phyloP scores from a whole-genome alignment of 306 rosid genomes.

The Crotalaria pallida region DNA sequence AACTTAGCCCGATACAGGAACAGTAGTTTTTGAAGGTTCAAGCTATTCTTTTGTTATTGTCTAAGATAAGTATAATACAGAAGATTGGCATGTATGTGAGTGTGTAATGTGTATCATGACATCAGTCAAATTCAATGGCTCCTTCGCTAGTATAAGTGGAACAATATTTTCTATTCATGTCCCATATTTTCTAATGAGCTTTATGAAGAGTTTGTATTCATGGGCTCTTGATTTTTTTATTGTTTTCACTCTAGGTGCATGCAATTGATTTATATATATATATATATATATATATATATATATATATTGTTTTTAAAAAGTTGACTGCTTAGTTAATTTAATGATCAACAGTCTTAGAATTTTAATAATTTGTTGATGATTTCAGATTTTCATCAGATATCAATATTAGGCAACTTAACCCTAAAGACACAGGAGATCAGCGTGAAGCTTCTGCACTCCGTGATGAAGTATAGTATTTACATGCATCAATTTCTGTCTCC shows the following conservation, averaged over 20 bases:
- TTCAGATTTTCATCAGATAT: constrained; percentile 69
- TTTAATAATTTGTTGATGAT: constrained; percentile 2
- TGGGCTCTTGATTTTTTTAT: not conserved
- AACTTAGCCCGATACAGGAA: too few relatives aligned
- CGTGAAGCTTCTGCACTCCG: constrained; percentile 95
- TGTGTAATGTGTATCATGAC: not conserved
- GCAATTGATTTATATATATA: constrained; percentile 4
- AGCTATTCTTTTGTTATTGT: constrained; percentile 4
- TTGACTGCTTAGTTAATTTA: too few relatives aligned
- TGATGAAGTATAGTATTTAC: constrained; percentile 66
- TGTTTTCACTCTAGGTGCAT: not conserved
- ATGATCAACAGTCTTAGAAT: not conserved
- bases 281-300: not conserved
- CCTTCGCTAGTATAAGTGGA: not conserved
- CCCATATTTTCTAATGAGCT: not conserved
- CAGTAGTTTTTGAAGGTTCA: constrained; percentile 16
- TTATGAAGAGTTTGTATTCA: not conserved
- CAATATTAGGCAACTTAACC: constrained; percentile 42
- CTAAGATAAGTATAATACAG: not conserved
- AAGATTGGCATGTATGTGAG: not conserved
- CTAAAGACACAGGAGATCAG: constrained; percentile 60
- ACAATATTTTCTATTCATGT: not conserved
- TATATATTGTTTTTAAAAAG: too few relatives aligned
- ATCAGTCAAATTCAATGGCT: not conserved
- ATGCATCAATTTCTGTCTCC: constrained; percentile 18